Base-by-base conservation (phyloP, 768 basidiomycete species). In the Mycena epipterygia region DNA sequence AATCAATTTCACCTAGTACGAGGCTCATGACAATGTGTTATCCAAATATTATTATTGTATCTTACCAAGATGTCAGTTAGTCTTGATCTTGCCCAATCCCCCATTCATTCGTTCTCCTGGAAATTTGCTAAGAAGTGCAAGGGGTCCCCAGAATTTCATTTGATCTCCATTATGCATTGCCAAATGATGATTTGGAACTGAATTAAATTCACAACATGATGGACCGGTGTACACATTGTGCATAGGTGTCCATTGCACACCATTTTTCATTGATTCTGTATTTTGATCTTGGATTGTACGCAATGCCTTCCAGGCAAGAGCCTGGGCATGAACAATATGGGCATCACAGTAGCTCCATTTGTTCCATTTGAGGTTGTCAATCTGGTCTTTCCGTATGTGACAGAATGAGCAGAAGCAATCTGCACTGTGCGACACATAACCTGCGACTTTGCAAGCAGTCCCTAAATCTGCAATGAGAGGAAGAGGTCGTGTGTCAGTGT, bases 31-130 rank as follows among this genome's bases (percentile, higher is more conserved):
- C 27, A 37, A 23, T 12, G 7, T 48, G 4, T 46, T 58, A 6
- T 14, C 19, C 23, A 30, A 17, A 11, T 25, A n/a, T 37, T n/a
- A n/a, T n/a, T 39, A 46, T 25, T 23, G 42, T 6, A 58, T n/a
- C 62, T 56, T 48, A 65, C 68, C 12, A 13, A 66, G n/a, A 7
- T 49, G 59, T 0, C 42, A 39, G 37, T 73, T 71, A n/a, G 65
- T 71, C 29, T 58, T 60, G 12, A 68, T 52, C 33, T 64, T 70
- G 8, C 67, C 64, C 12, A 74, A 51, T 12, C 32, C 23, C 9
- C 74, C 74, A 62, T 73, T 75, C 32, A 72, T 32, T 5, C 42
- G 67, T 48, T 74, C 73, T 7, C 71, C 70, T 8, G 62, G 56
- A 66, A 72, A 72, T 53, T 74, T 71, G 14, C 35, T 37, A 37